Evolutionary conservation across 495 filamentous ascomycete species (phyloP).

Genomic region (Pyrenopolyporus hunteri): DNA sequence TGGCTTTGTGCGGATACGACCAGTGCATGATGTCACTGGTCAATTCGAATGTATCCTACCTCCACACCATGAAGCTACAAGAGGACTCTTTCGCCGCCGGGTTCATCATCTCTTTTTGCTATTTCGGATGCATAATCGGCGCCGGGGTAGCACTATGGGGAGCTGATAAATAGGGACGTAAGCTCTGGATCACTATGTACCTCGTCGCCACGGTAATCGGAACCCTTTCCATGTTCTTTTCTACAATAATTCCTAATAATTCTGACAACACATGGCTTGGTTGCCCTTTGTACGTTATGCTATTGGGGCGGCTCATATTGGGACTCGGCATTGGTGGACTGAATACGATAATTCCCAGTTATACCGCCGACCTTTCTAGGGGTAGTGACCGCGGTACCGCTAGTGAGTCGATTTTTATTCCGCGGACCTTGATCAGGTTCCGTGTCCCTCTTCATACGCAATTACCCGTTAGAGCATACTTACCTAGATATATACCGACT

Average conservation of each 20-base stretch:
- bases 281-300: slow-evolving; percentile 55
- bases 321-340: slow-evolving; percentile 64
- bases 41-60: slow-evolving; percentile 63
- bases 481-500: too few species aligned
- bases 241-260: slow-evolving; percentile 50
- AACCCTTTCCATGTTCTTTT: slow-evolving; percentile 61
- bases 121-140: slow-evolving; percentile 60
- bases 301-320: slow-evolving; percentile 59
- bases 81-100: slow-evolving; percentile 56
- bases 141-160: slow-evolving; percentile 56
- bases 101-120: slow-evolving; percentile 65
- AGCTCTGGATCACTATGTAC: slow-evolving; percentile 55
- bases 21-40: slow-evolving; percentile 66
- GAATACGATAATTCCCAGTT: slow-evolving; percentile 62
- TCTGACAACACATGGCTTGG: slow-evolving; percentile 36
- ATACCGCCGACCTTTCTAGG: slow-evolving; percentile 58
- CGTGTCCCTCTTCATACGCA: too few species aligned
- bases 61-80: slow-evolving; percentile 59
- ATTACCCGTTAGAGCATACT: too few species aligned
- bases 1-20: slow-evolving; percentile 65
- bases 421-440: too few species aligned
- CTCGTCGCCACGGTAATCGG: slow-evolving; percentile 56
- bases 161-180: slow-evolving; percentile 58
- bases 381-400: slow-evolving; percentile 58
- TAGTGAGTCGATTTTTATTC: slow-evolving; percentile 13